Evolutionary conservation across 352 stramenopile genomes (phyloP).

Genomic region (Thraustochytrium sp.): DNA sequence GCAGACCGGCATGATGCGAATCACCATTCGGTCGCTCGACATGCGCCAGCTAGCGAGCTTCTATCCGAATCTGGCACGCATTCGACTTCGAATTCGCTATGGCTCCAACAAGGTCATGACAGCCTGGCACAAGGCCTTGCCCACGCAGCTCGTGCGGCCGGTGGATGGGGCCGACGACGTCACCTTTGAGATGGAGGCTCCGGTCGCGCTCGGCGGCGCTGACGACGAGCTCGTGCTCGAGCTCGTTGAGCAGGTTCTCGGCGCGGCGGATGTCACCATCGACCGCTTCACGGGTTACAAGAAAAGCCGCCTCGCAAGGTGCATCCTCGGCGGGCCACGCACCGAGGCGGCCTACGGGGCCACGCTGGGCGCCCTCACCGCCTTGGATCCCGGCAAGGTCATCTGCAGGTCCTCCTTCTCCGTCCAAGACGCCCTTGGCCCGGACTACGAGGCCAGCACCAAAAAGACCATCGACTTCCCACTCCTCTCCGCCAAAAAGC

Average conservation of each 20-base stretch:
- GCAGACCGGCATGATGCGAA: background rate
- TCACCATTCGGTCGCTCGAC: background rate
- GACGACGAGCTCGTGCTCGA: background rate
- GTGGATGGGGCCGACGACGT: background rate
- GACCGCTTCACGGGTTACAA: background rate
- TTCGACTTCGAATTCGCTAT: background rate
- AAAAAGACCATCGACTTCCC: background rate
- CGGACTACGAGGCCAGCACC: background rate
- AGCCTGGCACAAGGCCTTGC: background rate
- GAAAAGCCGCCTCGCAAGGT: background rate
- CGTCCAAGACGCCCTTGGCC: background rate
- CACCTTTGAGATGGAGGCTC: background rate
- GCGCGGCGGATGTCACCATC: background rate
- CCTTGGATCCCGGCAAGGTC: background rate
- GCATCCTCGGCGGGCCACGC: background rate
- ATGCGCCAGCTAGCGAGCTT: background rate
- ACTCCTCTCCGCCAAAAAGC: background rate
- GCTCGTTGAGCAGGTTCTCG: constrained; percentile 3
- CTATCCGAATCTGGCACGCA: background rate
- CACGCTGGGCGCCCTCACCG: background rate
- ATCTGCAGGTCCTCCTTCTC: background rate
- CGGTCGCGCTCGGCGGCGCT: background rate
- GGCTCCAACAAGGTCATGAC: background rate
- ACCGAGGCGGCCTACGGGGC: background rate
- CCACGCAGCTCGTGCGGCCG: background rate